Evolutionary conservation across 2,329 filamentous ascomycete genomes (phyloP).

Genomic region (Penicillium sclerotigenum): DNA sequence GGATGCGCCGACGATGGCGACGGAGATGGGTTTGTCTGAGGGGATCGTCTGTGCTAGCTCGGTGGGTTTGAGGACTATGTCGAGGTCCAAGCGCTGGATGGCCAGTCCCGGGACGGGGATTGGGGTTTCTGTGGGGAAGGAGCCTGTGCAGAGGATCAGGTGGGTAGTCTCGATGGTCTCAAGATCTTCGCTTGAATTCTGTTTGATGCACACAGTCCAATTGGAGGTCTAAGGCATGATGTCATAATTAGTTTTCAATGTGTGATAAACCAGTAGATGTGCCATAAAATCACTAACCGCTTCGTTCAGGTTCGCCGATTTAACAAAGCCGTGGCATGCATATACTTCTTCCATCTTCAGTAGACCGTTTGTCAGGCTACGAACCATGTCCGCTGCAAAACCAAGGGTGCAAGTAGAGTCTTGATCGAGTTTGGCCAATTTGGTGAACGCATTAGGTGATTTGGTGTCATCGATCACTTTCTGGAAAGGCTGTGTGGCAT

Average conservation of each 20-base stretch:
- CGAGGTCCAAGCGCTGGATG: conserved; percentile 51
- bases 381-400: conserved; percentile 56
- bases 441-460: conserved; percentile 54
- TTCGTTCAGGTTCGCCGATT: conserved; percentile 32
- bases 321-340: conserved; percentile 34
- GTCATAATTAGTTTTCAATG: conserved; percentile 12
- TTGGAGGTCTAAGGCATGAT: conserved; percentile 14
- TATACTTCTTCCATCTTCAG: conserved; percentile 37
- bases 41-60: conserved; percentile 45
- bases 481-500: conserved; percentile 53
- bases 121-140: conserved; percentile 47
- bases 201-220: conserved; percentile 35
- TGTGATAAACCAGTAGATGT: background rate
- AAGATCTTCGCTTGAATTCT: conserved; percentile 28
- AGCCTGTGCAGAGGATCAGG: conserved; percentile 59
- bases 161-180: conserved; percentile 41
- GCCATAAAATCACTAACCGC: conserved; percentile 22
- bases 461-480: conserved; percentile 49
- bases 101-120: conserved; percentile 43
- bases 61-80: conserved; percentile 55
- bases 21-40: conserved; percentile 35
- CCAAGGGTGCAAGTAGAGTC: conserved; percentile 57
- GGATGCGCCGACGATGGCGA: conserved; percentile 61
- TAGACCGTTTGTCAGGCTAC: conserved; percentile 45
- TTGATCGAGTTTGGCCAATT: conserved; percentile 53